phyloP scores from a whole-genome alignment of 768 basidiomycete genomes.

The Auricularia heimuer region DNA sequence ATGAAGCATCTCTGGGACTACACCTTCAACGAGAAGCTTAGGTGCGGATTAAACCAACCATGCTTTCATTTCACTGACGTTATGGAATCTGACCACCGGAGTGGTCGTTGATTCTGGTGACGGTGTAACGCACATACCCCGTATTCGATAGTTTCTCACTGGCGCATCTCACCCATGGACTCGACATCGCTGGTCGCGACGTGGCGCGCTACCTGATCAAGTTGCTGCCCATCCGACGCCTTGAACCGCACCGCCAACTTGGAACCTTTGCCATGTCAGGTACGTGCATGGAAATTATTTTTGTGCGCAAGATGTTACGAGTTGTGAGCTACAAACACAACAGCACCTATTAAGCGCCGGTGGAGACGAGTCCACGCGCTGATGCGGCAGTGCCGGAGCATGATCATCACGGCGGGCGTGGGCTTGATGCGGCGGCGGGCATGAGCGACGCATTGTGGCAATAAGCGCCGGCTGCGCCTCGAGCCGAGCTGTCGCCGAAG shows the following conservation, averaged over 20 bases:
- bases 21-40: conserved; percentile 93
- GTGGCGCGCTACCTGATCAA: conserved; percentile 99
- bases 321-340: background rate
- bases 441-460: too few species aligned
- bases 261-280: conserved; percentile 97
- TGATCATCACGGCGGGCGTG: too few species aligned
- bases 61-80: background rate
- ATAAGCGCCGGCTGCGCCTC: too few species aligned
- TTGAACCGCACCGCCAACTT: conserved; percentile 99
- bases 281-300: conserved; percentile 22
- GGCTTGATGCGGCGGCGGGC: too few species aligned
- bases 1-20: conserved; percentile 99
- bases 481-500: too few species aligned
- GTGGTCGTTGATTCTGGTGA: conserved; percentile 99
- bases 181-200: conserved; percentile 97
- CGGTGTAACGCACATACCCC: conserved; percentile 95
- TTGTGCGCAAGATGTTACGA: background rate
- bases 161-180: conserved; percentile 85
- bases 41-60: conserved; percentile 42
- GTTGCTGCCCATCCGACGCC: conserved; percentile 96
- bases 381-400: too few species aligned
- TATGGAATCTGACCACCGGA: conserved; percentile 80
- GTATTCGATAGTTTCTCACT: conserved; percentile 96
- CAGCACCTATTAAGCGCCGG: too few species aligned
- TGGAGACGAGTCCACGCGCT: too few species aligned